A percentile compares a stretch with the other conserved stretches of the same genome.
These are phyloP conservation scores for Candida suzukii DNA, from an alignment of 805 yeast species.

Conservation along the genomic window DNA sequence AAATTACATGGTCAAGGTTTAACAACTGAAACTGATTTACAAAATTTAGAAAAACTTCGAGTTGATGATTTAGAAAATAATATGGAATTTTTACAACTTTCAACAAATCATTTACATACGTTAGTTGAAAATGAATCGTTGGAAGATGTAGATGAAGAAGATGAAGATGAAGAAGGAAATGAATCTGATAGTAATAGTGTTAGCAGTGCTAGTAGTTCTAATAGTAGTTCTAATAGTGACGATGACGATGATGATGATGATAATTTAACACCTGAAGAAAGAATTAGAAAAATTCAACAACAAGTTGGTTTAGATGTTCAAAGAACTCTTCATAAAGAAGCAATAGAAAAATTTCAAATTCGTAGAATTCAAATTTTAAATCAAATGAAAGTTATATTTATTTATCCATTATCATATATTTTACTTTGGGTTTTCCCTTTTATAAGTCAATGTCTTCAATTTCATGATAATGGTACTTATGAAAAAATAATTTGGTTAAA, in stretches of 20 bases:
- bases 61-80: conserved; percentile 7
- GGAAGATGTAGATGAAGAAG: neutral
- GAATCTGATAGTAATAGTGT: too few species aligned
- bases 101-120: neutral
- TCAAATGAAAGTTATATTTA: conserved; percentile 73
- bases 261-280: conserved; percentile 1
- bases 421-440: conserved; percentile 80
- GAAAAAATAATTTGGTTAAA: conserved; percentile 59
- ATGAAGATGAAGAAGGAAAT: neutral
- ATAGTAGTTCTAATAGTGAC: neutral
- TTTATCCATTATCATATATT: conserved; percentile 79
- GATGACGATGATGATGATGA: neutral
- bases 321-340: conserved; percentile 45
- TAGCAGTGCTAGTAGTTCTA: neutral
- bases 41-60: conserved; percentile 12
- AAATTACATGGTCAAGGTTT: conserved; percentile 22
- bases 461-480: conserved; percentile 44
- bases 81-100: neutral
- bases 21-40: conserved; percentile 18
- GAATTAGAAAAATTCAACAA: conserved; percentile 8
- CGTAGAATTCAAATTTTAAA: conserved; percentile 63
- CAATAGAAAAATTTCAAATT: conserved; percentile 51
- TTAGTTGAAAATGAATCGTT: neutral
- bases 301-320: conserved; percentile 25
- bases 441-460: conserved; percentile 42